A percentile compares a stretch with the other conserved stretches of the same genome.
Evolutionary conservation across 2,329 filamentous ascomycete genomes (phyloP).

Genomic region (Trichoderma brevicompactum): DNA sequence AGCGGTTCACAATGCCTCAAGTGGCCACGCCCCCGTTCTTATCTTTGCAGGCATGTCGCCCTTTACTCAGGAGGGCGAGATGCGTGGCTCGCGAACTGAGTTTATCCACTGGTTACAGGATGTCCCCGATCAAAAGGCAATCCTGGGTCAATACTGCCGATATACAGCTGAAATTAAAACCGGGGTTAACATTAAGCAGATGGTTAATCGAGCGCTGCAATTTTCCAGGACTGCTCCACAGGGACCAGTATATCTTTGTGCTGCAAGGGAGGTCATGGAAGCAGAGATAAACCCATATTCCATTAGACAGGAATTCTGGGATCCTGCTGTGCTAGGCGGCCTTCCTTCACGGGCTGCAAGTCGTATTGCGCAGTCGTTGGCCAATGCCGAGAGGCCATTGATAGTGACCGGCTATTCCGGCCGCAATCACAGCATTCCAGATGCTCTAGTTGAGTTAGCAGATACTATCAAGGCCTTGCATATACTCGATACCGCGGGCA

Average conservation of each 20-base stretch:
- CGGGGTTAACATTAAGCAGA: slow-evolving; percentile 3
- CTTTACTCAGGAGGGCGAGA: slow-evolving; percentile 6
- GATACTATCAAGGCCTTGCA: background rate
- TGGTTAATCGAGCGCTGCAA: slow-evolving; percentile 13
- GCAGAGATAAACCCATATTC: slow-evolving; percentile 11
- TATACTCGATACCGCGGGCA: background rate
- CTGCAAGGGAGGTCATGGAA: slow-evolving; percentile 8
- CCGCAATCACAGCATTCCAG: background rate
- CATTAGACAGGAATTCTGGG: background rate
- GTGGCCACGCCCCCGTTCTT: slow-evolving; percentile 3
- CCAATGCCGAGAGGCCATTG: background rate
- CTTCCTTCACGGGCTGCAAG: background rate
- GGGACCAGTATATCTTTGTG: slow-evolving; percentile 8
- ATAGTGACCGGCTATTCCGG: slow-evolving; percentile 9
- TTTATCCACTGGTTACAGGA: slow-evolving; percentile 10
- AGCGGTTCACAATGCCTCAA: slow-evolving; percentile 4
- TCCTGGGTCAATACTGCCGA: slow-evolving; percentile 6
- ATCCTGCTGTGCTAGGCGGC: background rate
- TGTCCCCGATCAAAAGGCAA: slow-evolving; percentile 5
- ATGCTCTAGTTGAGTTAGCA: background rate
- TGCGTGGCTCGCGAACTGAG: slow-evolving; percentile 6
- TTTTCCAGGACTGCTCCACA: slow-evolving; percentile 5
- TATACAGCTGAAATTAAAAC: slow-evolving; percentile 6
- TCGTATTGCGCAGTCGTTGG: background rate
- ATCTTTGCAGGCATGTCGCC: slow-evolving; percentile 6